Evolutionary conservation across 495 filamentous ascomycete genomes (phyloP).

Genomic region (Tuber borchii): DNA sequence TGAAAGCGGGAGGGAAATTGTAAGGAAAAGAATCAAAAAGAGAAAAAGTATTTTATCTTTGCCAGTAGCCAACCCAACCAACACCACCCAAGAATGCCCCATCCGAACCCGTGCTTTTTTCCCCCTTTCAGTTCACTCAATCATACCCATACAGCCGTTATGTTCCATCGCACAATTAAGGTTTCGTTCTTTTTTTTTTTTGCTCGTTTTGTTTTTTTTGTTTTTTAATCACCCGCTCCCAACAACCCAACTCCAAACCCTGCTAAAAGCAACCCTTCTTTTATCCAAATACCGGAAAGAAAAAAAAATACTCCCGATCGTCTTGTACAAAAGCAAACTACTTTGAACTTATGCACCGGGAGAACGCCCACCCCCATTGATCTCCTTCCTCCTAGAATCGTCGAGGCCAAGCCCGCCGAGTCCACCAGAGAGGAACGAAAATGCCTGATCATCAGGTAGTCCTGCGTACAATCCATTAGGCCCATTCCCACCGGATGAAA

Average conservation of each 20-base stretch:
- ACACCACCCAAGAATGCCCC: slow-evolving; percentile 33
- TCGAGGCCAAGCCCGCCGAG: slow-evolving; percentile 77
- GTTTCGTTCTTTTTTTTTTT: slow-evolving; percentile 17
- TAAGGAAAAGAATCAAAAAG: slow-evolving; percentile 42
- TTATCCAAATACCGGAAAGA: not conserved
- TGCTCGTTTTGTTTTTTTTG: slow-evolving; percentile 9
- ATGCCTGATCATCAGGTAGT: slow-evolving; percentile 62
- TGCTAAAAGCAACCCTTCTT: slow-evolving; percentile 24
- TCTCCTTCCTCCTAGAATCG: slow-evolving; percentile 64
- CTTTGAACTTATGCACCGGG: slow-evolving; percentile 36
- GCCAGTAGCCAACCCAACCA: slow-evolving; percentile 32
- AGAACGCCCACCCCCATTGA: slow-evolving; percentile 56
- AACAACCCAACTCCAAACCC: slow-evolving; percentile 34
- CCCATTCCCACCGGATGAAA: slow-evolving; percentile 74
- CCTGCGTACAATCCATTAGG: slow-evolving; percentile 56
- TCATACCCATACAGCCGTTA: slow-evolving; percentile 35
- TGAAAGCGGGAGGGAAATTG: slow-evolving; percentile 28
- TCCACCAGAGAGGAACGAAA: slow-evolving; percentile 79
- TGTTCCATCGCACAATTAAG: slow-evolving; percentile 38
- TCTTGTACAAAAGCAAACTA: slow-evolving; percentile 21
- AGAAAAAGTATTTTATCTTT: slow-evolving; percentile 35
- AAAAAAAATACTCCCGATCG: slow-evolving; percentile 18
- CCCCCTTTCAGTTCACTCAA: slow-evolving; percentile 16
- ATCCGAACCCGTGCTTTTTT: slow-evolving; percentile 8
- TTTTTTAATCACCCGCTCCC: slow-evolving; percentile 33